Base-by-base conservation (phyloP, 1,284 basidiomycete species). In the Rhizopogon parksii region DNA sequence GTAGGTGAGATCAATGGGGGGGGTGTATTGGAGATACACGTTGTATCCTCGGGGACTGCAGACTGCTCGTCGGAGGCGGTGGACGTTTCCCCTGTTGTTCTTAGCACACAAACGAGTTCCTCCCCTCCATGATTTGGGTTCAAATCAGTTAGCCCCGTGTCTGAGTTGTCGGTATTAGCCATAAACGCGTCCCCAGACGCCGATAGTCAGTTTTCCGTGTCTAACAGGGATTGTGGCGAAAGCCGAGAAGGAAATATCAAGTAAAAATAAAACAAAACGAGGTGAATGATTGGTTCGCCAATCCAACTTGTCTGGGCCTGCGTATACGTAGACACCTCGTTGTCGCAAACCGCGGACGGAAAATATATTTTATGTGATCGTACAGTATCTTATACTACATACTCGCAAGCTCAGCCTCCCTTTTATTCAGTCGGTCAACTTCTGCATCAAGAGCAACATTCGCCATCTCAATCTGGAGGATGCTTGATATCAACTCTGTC, bases 391-490 rank as follows among this genome's bases (percentile, higher is more conserved):
- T 36, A 34, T 34, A 24, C 52, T 56, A 70, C 57, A 80, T 60
- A 39, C 70, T 75, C 48, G 75, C 72, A 47, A 88, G 68, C 58
- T 85, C 83, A 3, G 72, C 76, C 63, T 85, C 83, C 56, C 67
- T 73, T 55, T 69, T 71, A 57, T 76, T 75, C 51, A 88, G 66
- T 39, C 73, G 69, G 46, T 77, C 78, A 2, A 91, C 72, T 61
- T 94, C 88, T 6, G 73, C 80, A 60, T 90, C 88, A 56, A 92
- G 69, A 15, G 89, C 88, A 34, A 88, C 76, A 63, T 92, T 94
- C n/a, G 91, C 93, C 74, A 95, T 84, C 73, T 94, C 91, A 57
- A 95, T 86, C 68, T 95, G 91, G 56, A 95, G 69, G 30, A 91
- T 85, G 60, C 79, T 87, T 37, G 89, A 91, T 53, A 95, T 85